Percentiles rank a stretch among this genome's conserved stretches.
Evolutionary conservation across 1,139 yeast species (phyloP).

Genomic region (Pichia sp.): DNA sequence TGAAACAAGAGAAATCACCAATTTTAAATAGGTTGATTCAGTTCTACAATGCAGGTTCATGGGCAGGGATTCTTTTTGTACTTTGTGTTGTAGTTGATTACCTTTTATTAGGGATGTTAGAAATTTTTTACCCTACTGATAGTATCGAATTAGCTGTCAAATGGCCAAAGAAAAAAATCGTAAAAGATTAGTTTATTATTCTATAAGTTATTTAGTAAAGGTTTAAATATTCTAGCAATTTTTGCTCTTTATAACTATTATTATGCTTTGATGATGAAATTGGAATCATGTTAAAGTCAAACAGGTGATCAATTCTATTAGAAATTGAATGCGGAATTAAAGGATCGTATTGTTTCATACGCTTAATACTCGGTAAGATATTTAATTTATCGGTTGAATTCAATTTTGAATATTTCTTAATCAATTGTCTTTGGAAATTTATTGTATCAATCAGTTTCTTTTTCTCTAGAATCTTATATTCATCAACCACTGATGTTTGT

Average conservation of each 20-base stretch:
- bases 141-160: slow-evolving; percentile 65
- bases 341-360: not conserved
- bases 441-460: slow-evolving; percentile 9
- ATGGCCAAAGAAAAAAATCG: slow-evolving; percentile 50
- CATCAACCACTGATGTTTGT: slow-evolving; percentile 1
- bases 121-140: slow-evolving; percentile 60
- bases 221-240: slow-evolving; percentile 7
- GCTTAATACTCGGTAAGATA: not conserved
- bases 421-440: slow-evolving; percentile 8
- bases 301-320: slow-evolving; percentile 6
- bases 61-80: slow-evolving; percentile 80
- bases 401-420: slow-evolving; percentile 3
- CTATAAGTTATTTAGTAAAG: not conserved
- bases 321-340: not conserved
- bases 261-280: not conserved
- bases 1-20: slow-evolving; percentile 30
- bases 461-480: slow-evolving; percentile 9
- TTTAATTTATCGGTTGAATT: not conserved
- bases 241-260: slow-evolving; percentile 1
- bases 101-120: slow-evolving; percentile 53
- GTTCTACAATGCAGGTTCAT: slow-evolving; percentile 67
- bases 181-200: slow-evolving; percentile 4
- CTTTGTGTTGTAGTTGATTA: slow-evolving; percentile 76
- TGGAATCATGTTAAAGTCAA: slow-evolving; percentile 5
- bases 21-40: slow-evolving; percentile 47